A percentile compares a stretch with the other conserved stretches of the same genome.
These are phyloP conservation scores for Chrysosphaeria jannelii DNA, from an alignment of 2,329 filamentous ascomycete genomes.

Conservation along the genomic window DNA sequence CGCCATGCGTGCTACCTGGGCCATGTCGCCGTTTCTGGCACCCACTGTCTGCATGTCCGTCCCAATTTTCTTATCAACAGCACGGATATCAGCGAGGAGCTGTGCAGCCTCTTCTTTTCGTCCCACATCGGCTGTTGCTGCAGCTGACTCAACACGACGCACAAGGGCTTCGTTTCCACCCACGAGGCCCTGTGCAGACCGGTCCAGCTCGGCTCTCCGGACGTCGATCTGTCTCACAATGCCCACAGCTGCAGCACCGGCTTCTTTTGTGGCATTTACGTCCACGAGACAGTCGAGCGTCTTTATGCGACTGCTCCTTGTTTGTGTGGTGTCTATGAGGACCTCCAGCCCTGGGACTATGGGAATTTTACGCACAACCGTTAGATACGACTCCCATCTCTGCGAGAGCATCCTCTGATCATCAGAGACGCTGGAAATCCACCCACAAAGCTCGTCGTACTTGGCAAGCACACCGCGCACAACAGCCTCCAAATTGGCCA, in stretches of 20 bases:
- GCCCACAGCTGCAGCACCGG: constrained; percentile 30
- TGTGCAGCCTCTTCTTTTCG: constrained; percentile 33
- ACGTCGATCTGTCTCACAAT: constrained; percentile 27
- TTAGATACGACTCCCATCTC: constrained; percentile 39
- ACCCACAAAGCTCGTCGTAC: constrained; percentile 37
- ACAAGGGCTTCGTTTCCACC: constrained; percentile 28
- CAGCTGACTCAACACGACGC: constrained; percentile 28
- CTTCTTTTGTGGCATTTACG: constrained; percentile 37
- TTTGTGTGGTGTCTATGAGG: constrained; percentile 11
- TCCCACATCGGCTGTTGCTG: constrained; percentile 20
- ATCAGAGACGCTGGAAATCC: constrained; percentile 33
- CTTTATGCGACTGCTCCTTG: constrained; percentile 7
- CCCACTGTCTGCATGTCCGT: constrained; percentile 59
- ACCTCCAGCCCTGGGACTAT: constrained; percentile 13
- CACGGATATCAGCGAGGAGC: constrained; percentile 59
- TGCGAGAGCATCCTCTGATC: constrained; percentile 34
- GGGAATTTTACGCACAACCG: too few species aligned
- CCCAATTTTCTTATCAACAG: constrained; percentile 58
- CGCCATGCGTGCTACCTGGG: constrained; percentile 31
- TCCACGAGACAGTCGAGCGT: constrained; percentile 54
- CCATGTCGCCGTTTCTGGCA: constrained; percentile 29
- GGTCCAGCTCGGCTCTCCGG: constrained; percentile 29
- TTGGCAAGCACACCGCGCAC: constrained; percentile 42
- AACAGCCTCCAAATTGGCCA: constrained; percentile 56
- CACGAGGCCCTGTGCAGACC: constrained; percentile 26